Conservation (phyloP, 305 asterid species). For the Fraxinus sp. region DNA sequence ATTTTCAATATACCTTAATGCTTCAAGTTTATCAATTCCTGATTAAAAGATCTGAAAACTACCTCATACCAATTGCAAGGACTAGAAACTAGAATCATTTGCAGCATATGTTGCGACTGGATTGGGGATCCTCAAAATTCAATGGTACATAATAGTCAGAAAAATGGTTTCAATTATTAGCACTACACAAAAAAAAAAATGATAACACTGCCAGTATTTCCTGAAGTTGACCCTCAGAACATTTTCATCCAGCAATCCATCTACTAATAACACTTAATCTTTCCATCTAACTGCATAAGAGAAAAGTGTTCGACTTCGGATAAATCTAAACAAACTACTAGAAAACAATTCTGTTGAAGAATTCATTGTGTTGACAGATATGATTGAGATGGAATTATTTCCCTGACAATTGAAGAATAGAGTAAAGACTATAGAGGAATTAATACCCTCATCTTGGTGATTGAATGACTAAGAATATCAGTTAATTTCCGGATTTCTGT, state of each 20-base stretch:
- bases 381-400: not conserved
- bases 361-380: not conserved
- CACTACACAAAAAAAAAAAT: not conserved
- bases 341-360: not conserved
- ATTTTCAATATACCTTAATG: not conserved
- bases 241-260: not conserved
- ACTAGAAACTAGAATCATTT: not conserved
- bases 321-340: not conserved
- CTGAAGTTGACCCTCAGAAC: not conserved
- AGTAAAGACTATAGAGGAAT: not conserved
- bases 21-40: not conserved
- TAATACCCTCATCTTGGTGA: constrained; percentile 8
- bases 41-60: not conserved
- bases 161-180: not conserved
- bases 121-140: not conserved
- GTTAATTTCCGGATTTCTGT: not conserved
- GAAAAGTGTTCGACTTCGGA: not conserved
- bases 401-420: not conserved
- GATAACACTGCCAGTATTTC: not conserved
- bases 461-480: not conserved
- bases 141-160: not conserved
- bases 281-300: not conserved
- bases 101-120: not conserved
- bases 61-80: not conserved
- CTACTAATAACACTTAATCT: not conserved